A percentile compares a stretch with the other conserved stretches of the same genome.
Conservation (phyloP, 2,329 filamentous ascomycete genomes). For the Penicillium sp. region DNA sequence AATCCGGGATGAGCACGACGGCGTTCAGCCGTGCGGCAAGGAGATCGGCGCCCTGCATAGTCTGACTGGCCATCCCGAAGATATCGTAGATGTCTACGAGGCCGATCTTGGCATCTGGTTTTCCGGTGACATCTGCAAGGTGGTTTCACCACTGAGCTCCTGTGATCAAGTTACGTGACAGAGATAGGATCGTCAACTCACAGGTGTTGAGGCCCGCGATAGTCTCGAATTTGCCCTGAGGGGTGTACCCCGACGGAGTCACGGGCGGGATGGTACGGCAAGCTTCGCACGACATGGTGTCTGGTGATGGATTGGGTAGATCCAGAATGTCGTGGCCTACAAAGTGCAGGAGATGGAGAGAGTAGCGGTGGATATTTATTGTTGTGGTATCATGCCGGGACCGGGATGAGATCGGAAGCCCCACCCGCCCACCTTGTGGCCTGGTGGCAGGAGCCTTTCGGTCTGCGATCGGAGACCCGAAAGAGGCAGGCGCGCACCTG, state of each 20-base stretch:
- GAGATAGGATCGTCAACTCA: constrained; percentile 20
- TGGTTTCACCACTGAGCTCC: neutral
- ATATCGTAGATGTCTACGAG: constrained; percentile 67
- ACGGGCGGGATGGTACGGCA: constrained; percentile 52
- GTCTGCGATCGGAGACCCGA: too few species aligned
- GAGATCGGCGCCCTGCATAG: constrained; percentile 67
- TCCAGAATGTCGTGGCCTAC: neutral
- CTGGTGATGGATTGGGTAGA: neutral
- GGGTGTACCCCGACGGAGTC: constrained; percentile 56
- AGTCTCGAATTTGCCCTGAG: constrained; percentile 60
- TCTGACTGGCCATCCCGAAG: constrained; percentile 67
- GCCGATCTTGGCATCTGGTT: constrained; percentile 56
- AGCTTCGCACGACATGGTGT: constrained; percentile 34
- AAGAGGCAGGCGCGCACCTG: too few species aligned
- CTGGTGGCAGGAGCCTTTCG: too few species aligned
- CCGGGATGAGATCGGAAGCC: constrained; percentile 2
- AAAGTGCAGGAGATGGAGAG: neutral
- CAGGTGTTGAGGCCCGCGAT: constrained; percentile 60
- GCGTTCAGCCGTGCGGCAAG: constrained; percentile 42
- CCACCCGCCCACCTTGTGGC: too few species aligned
- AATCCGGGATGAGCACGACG: constrained; percentile 46
- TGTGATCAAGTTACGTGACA: too few species aligned
- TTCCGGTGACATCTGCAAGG: constrained; percentile 42
- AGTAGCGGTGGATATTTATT: neutral
- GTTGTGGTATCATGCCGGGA: neutral